These are phyloP conservation scores for Syncephalastrum contaminatum DNA, from an alignment of 371 early-diverging fungal species.

Conservation along the genomic window DNA sequence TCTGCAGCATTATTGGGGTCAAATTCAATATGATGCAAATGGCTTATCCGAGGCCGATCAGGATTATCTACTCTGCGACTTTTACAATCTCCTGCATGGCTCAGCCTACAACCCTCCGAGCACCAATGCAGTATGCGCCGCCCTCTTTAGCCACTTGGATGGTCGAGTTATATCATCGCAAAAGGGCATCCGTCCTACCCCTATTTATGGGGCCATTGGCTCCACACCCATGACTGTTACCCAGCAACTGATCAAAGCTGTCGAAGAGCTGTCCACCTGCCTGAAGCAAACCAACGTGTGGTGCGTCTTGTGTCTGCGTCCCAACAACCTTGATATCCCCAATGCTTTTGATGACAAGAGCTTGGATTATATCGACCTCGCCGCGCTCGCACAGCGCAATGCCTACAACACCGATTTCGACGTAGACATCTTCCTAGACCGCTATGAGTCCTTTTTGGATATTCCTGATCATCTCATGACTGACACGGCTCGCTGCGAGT, in stretches of 20 bases:
- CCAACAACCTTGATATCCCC: constrained; percentile 62
- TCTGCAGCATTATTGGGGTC: constrained; percentile 78
- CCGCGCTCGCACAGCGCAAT: constrained; percentile 48
- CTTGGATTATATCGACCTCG: constrained; percentile 51
- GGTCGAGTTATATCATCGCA: constrained; percentile 30
- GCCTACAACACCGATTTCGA: constrained; percentile 55
- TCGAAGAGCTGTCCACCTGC: constrained; percentile 71
- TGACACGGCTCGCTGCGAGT: constrained; percentile 39
- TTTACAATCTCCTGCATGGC: constrained; percentile 73
- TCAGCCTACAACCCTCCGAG: constrained; percentile 47
- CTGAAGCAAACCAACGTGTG: constrained; percentile 75
- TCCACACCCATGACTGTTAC: constrained; percentile 28
- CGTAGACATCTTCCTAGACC: constrained; percentile 64
- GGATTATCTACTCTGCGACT: constrained; percentile 75
- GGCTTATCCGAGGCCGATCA: constrained; percentile 71
- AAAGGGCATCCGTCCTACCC: constrained; percentile 44
- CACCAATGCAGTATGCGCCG: constrained; percentile 74
- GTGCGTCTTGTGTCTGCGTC: constrained; percentile 81
- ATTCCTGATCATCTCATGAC: constrained; percentile 18
- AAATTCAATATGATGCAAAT: constrained; percentile 70
- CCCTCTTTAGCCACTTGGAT: constrained; percentile 72
- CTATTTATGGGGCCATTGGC: background rate
- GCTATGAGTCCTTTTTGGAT: constrained; percentile 60
- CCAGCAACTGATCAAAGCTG: constrained; percentile 52
- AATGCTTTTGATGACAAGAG: constrained; percentile 57